These are phyloP conservation scores for Ampelomyces quisqualis DNA, from an alignment of 2,329 filamentous ascomycete species.

Conservation along the genomic window DNA sequence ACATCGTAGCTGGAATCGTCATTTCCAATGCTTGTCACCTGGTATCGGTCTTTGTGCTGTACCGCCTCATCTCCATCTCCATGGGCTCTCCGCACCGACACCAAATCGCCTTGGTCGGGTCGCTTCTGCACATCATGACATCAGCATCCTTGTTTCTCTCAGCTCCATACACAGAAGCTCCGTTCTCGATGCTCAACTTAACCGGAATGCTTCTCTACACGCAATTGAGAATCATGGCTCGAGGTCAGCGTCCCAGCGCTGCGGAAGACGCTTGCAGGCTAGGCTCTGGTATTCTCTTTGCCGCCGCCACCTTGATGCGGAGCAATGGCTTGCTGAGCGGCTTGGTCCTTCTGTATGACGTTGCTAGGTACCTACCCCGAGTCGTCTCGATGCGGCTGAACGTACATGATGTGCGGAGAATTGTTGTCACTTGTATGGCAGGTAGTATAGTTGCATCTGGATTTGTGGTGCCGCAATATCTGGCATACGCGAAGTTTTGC, in stretches of 20 bases:
- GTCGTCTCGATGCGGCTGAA: slow-evolving; percentile 40
- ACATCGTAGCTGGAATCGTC: slow-evolving; percentile 60
- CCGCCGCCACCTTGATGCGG: slow-evolving; percentile 70
- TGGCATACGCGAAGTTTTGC: slow-evolving; percentile 70
- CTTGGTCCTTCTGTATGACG: slow-evolving; percentile 63
- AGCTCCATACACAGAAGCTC: slow-evolving; percentile 78
- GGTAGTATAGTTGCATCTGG: slow-evolving; percentile 69
- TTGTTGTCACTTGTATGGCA: slow-evolving; percentile 62
- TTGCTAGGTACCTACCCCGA: slow-evolving; percentile 42
- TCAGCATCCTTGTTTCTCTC: slow-evolving; percentile 89
- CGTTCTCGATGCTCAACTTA: slow-evolving; percentile 77
- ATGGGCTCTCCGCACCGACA: slow-evolving; percentile 31
- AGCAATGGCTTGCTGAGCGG: slow-evolving; percentile 88
- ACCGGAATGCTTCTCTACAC: slow-evolving; percentile 70
- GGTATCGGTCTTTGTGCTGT: slow-evolving; percentile 70
- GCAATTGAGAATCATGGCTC: slow-evolving; percentile 35
- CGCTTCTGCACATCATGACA: slow-evolving; percentile 76
- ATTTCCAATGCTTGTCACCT: slow-evolving; percentile 76
- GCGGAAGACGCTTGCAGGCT: slow-evolving; percentile 52
- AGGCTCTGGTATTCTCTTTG: slow-evolving; percentile 67
- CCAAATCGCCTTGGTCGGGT: slow-evolving; percentile 65
- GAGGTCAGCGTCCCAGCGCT: slow-evolving; percentile 33
- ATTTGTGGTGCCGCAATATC: slow-evolving; percentile 68
- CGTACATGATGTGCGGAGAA: slow-evolving; percentile 50
- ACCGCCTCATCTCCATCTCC: slow-evolving; percentile 62